A percentile compares a stretch with the other conserved stretches of the same genome.
phyloP scores from a whole-genome alignment of 495 filamentous ascomycete genomes.

The Umbilicaria muhlenbergii region DNA sequence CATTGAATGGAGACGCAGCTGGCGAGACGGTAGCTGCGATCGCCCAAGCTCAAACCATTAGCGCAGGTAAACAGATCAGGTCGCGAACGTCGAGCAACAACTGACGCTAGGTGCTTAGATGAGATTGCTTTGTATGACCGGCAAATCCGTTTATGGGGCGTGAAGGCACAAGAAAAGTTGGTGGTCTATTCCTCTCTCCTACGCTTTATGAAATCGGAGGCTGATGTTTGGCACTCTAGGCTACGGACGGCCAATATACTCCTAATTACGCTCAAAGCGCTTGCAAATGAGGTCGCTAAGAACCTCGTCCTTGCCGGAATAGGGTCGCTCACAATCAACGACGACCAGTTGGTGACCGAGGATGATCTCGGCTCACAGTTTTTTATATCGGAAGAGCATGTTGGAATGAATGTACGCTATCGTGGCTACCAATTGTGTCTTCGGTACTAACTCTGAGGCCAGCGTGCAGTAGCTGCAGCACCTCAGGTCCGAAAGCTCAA shows the following conservation, averaged over 20 bases:
- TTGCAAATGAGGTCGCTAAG: constrained; percentile 93
- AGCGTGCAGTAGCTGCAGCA: constrained; percentile 74
- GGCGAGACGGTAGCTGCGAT: no score
- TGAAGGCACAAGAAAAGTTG: constrained; percentile 76
- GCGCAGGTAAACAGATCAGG: constrained; percentile 26
- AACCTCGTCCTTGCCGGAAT: constrained; percentile 95
- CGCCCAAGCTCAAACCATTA: constrained; percentile 28
- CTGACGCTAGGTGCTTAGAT: constrained; percentile 33
- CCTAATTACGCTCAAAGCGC: constrained; percentile 70
- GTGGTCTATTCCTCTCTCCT: constrained; percentile 1
- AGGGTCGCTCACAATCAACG: constrained; percentile 77
- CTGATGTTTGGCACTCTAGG: constrained; percentile 22
- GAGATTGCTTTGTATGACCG: constrained; percentile 97
- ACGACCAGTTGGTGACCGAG: constrained; percentile 60
- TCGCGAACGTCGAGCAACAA: neutral
- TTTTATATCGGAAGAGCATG: constrained; percentile 54
- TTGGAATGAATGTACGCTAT: constrained; percentile 61
- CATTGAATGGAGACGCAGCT: no score
- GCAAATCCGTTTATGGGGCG: constrained; percentile 96
- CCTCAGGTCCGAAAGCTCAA: constrained; percentile 70
- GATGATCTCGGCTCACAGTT: constrained; percentile 82
- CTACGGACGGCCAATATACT: constrained; percentile 85
- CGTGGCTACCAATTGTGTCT: neutral
- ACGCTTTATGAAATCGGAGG: neutral
- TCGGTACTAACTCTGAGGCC: constrained; percentile 3